These are phyloP conservation scores for Dothiorella sarmentorum DNA, from an alignment of 2,329 filamentous ascomycete species.

Conservation along the genomic window DNA sequence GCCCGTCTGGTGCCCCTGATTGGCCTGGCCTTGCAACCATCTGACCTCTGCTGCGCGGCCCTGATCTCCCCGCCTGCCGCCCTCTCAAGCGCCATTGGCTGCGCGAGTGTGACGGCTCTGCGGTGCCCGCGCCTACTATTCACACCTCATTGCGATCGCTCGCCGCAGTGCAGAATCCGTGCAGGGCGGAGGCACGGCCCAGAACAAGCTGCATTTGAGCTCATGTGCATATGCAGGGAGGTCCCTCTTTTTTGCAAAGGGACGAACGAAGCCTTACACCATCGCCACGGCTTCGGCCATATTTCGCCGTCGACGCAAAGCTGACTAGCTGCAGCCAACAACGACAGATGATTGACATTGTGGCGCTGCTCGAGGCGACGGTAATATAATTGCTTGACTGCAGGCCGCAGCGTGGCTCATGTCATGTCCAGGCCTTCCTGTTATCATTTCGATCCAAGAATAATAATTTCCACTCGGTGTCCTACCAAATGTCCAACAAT, in stretches of 20 bases:
- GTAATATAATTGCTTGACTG: not conserved
- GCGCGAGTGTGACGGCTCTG: not conserved
- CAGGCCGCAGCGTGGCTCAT: slow-evolving; percentile 1
- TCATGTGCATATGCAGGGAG: slow-evolving; percentile 1
- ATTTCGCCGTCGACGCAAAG: too few species aligned
- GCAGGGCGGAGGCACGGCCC: slow-evolving; percentile 1
- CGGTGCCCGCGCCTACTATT: slow-evolving; percentile 3
- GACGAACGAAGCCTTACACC: too few species aligned
- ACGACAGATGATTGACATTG: slow-evolving; percentile 1
- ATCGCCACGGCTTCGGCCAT: too few species aligned
- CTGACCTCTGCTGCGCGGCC: slow-evolving; percentile 11
- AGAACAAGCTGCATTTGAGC: not conserved
- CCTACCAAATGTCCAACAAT: too few species aligned
- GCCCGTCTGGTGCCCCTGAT: not conserved
- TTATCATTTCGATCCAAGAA: too few species aligned
- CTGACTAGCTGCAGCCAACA: too few species aligned
- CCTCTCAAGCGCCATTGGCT: not conserved
- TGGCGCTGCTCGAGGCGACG: not conserved
- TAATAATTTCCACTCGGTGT: too few species aligned
- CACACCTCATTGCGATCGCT: slow-evolving; percentile 9
- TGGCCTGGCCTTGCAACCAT: not conserved
- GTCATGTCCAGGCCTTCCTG: too few species aligned
- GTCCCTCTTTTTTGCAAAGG: too few species aligned
- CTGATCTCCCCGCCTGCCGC: not conserved
- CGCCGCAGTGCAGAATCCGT: not conserved